Conservation (phyloP, 345 rosid genomes). For the Anastatica hierochuntica region DNA sequence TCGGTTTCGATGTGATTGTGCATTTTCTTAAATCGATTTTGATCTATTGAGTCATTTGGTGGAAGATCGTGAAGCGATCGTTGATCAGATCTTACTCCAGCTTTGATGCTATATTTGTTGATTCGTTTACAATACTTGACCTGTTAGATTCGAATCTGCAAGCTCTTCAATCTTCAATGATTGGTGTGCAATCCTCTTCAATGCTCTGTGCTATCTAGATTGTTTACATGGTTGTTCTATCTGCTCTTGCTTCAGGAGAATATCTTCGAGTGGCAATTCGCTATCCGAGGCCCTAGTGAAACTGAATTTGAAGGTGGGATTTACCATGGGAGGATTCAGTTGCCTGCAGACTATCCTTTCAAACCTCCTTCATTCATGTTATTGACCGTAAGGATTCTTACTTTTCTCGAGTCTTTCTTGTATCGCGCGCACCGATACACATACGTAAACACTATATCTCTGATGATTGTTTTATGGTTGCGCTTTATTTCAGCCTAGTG, state of each 20-base stretch:
- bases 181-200: neutral
- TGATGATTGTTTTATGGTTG: neutral
- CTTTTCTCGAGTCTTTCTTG: neutral
- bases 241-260: constrained; percentile 48
- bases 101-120: too few relatives aligned
- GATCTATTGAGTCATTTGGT: too few relatives aligned
- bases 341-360: constrained; percentile 83
- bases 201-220: neutral
- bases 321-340: constrained; percentile 83
- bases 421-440: neutral
- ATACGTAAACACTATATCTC: neutral
- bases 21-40: too few relatives aligned
- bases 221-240: neutral
- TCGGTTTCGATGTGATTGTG: too few relatives aligned
- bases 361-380: constrained; percentile 87
- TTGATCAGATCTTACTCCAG: too few relatives aligned
- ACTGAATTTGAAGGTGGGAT: constrained; percentile 85
- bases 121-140: too few relatives aligned
- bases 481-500: constrained; percentile 58
- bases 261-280: constrained; percentile 95
- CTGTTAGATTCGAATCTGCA: neutral
- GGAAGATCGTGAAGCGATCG: too few relatives aligned
- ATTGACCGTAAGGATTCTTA: constrained; percentile 47
- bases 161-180: too few relatives aligned
- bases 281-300: constrained; percentile 63